Base-by-base conservation (phyloP, 306 rosid species). In the Pyrus pyrifolia region DNA sequence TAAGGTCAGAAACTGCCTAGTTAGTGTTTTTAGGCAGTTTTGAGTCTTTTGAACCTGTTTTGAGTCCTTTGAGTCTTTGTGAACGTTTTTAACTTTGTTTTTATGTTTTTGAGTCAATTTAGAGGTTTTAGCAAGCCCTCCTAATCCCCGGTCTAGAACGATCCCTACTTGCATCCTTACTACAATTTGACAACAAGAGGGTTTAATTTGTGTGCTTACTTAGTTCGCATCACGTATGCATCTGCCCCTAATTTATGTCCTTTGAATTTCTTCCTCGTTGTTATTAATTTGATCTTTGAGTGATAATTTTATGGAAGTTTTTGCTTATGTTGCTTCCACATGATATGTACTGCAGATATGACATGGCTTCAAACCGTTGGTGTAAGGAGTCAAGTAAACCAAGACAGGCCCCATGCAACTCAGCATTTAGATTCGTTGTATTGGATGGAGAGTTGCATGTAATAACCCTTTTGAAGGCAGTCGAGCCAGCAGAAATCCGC, bases 351-450 rank as follows among this genome's bases (percentile, higher is more conserved):
- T 83, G 81, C 90, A 95, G 98, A 78, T 95, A 88, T 68, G 92
- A 88, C 30, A 83, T 92, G 86, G 80, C 85, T 71, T 89, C 83
- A 65, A 95, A 90, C 77, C 84, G 77, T 5, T 95, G 98, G 98
- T 55, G 72, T 31, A 86, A 79, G 38, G 97, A 92, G 79, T 65
- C 95, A 1, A 87, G 75, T 33, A 86, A 90, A 52, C 96, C 98
- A 59, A 86, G 84, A 73, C 86, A 83, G 61, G 82, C 85, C 60
- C 83, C 83, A 19, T 52, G 75, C 55, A 70, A 84, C 76, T 80
- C 91, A 4, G 49, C 92, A 42, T 83, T 78, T 75, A 92, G 92
- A 38, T 76, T 90, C 11, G 87, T 87, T 11, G 97, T 59, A n/a
- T 78, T 87, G 80, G 84, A 85, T 18, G 83, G 87, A 61, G 97